Evolutionary conservation across 2,329 filamentous ascomycete species (phyloP).

Genomic region (Reticulascus tulasneorum): DNA sequence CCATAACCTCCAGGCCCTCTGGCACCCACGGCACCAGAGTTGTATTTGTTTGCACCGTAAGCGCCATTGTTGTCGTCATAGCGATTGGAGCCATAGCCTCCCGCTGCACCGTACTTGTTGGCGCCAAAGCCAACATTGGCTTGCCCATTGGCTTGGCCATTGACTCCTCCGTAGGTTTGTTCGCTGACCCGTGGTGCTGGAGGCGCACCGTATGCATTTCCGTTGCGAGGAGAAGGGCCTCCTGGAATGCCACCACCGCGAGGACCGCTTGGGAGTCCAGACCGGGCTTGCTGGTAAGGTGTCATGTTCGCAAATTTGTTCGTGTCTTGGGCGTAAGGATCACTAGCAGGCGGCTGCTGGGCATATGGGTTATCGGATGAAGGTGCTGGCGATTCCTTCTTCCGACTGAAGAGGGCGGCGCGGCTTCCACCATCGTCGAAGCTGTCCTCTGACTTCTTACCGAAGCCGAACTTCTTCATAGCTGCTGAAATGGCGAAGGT

Average conservation of each 20-base stretch:
- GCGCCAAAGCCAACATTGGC: constrained; percentile 47
- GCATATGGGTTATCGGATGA: constrained; percentile 56
- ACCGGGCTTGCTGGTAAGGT: constrained; percentile 23
- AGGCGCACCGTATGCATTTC: constrained; percentile 18
- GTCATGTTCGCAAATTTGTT: constrained; percentile 40
- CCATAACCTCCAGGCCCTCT: constrained; percentile 58
- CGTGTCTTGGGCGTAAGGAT: constrained; percentile 49
- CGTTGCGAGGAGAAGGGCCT: constrained; percentile 29
- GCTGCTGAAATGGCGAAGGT: constrained; percentile 12
- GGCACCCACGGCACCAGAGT: constrained; percentile 20
- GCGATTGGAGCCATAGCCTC: constrained; percentile 49
- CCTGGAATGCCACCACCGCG: constrained; percentile 30
- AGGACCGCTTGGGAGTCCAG: constrained; percentile 23
- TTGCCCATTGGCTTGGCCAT: too few species aligned
- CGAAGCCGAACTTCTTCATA: constrained; percentile 60
- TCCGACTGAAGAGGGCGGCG: constrained; percentile 49
- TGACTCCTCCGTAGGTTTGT: constrained; percentile 21
- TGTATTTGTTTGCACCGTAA: constrained; percentile 21
- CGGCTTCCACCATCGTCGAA: constrained; percentile 45
- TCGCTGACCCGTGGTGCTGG: constrained; percentile 17
- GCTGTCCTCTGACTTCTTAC: constrained; percentile 53
- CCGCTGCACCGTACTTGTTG: constrained; percentile 47
- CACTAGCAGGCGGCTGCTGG: constrained; percentile 39
- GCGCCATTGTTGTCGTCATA: constrained; percentile 39
- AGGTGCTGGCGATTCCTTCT: constrained; percentile 45